Base-by-base conservation (phyloP, 1,284 basidiomycete genomes). In the Ustilago tritici region DNA sequence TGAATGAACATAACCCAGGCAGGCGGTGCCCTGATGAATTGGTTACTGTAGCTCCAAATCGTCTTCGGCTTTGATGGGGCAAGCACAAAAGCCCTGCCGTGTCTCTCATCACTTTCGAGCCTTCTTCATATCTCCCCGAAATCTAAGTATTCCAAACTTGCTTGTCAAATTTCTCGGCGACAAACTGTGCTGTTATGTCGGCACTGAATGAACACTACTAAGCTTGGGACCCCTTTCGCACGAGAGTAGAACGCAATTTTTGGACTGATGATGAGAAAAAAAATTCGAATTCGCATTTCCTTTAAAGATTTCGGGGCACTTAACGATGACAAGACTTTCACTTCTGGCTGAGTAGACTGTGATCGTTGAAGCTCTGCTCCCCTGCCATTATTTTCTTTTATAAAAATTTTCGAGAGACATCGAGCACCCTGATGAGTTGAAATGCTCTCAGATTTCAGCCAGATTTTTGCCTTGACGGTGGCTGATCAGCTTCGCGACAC, bases 11-110 rank as follows among this genome's bases (percentile, higher is more conserved):
- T 41, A 1, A 10, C 9, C 9, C n/a, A 49, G 46, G 19, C 31
- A 53, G 50, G 14, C 32, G 23, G 23, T 5, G n/a, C 28, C 23
- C 32, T 34, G 14, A 15, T 7, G 34, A 35, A n/a, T 35, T 28
- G 1, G 0, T 28, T 3, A 28, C 23, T 28, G 23, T 28, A 28
- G 3, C 23, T 28, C 23, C 23, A 23, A 12, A 23, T 32, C 14
- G 11, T 32, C 32, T 34, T 66, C 57, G 64, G 57, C 64, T 66
- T 60, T 66, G 64, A 66, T 66, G 57, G 64, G 56, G 46, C 46
- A 38, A 19, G 7, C 40, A 31, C 41, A 14, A 2, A 14, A 23
- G 23, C 23, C 23, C 23, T 23, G 23, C 23, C 23, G 23, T 23
- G 4, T 6, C 15, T 53, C 32, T 53, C 50, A 34, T 35, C 31